Base-by-base conservation (phyloP, 441 rosid species). In the Bruguiera hainesii region DNA sequence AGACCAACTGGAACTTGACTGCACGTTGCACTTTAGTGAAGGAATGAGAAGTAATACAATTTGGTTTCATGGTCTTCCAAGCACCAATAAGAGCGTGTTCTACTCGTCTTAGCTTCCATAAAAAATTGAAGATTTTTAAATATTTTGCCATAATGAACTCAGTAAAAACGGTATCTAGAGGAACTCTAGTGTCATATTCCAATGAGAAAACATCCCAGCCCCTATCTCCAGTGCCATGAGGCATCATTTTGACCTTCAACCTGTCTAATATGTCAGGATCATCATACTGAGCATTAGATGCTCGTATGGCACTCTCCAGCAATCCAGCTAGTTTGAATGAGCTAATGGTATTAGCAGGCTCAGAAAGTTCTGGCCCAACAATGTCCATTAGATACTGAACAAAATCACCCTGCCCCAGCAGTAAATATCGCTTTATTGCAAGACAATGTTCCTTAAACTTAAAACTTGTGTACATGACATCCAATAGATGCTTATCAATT, bases 31-130 rank as follows among this genome's bases (percentile, higher is more conserved):
- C 82, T 81, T 89, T 89, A 35, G 79, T 79, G 71, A 91, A 91
- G n/a, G 93, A 85, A 75, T 84, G 82, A 56, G 97, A 87, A 60
- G 96, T 84, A 70, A 91, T 84, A 71, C 96, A 89, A 70, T 94
- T 94, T 62, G 98, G 98, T 77, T 94, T 94, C 98, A 94, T 94
- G 1, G 96, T 87, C 92, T 94, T 94, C 97, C 98, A 91, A 57
- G 93, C 85, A 72, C 96, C 93, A 63, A 87, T 89, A 35, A 91
- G 96, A 20, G 96, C 98, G 71, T 93, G 98, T 81, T 93, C 98
- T 39, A 93, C 97, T 60, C 92, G 81, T 79, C 93, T 87, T 75
- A 93, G 86, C 81, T 88, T 91, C 98, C 98, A 93, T 65, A 93
- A 80, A 73, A 94, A 94, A 79, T 91, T 91, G 72, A 91, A 93